Evolutionary conservation across 352 stramenopile genomes (phyloP).

Genomic region (Nothophytophthora sp.): DNA sequence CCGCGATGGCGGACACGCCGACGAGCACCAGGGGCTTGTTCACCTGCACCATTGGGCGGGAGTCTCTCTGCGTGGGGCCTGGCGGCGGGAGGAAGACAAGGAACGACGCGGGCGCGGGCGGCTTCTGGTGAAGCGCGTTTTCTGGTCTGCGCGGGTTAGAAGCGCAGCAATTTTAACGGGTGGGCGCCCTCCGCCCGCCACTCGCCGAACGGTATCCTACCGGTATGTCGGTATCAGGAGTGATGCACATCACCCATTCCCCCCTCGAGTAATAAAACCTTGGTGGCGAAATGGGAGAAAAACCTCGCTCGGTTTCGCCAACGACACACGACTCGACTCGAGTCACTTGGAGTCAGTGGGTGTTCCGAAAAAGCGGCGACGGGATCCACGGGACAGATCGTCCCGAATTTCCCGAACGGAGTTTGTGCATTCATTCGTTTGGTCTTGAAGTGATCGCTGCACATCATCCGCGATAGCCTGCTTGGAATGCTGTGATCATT

Average conservation of each 20-base stretch:
- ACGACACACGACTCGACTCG: too few species aligned
- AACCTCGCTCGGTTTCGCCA: too few species aligned
- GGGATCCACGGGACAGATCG: too few species aligned
- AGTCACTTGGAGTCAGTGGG: too few species aligned
- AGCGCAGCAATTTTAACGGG: too few species aligned
- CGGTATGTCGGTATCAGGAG: neutral
- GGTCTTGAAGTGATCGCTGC: too few species aligned
- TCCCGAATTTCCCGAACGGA: too few species aligned
- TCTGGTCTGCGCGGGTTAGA: neutral
- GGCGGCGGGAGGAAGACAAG: constrained; percentile 1
- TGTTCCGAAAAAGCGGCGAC: too few species aligned
- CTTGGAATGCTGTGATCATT: too few species aligned
- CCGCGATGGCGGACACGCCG: constrained; percentile 62
- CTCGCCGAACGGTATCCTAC: neutral
- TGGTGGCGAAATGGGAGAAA: constrained; percentile 71
- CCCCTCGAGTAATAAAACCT: constrained; percentile 3
- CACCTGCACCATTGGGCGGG: constrained; percentile 81
- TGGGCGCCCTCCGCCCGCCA: neutral
- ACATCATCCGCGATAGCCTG: too few species aligned
- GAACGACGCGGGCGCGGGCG: too few species aligned
- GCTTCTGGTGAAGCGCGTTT: neutral
- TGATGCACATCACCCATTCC: neutral
- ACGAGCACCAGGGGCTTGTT: constrained; percentile 82
- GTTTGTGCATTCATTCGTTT: too few species aligned
- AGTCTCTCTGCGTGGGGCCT: constrained; percentile 2